These are phyloP conservation scores for Aspergillus carlsbadensis DNA, from an alignment of 495 filamentous ascomycete genomes.

Conservation along the genomic window DNA sequence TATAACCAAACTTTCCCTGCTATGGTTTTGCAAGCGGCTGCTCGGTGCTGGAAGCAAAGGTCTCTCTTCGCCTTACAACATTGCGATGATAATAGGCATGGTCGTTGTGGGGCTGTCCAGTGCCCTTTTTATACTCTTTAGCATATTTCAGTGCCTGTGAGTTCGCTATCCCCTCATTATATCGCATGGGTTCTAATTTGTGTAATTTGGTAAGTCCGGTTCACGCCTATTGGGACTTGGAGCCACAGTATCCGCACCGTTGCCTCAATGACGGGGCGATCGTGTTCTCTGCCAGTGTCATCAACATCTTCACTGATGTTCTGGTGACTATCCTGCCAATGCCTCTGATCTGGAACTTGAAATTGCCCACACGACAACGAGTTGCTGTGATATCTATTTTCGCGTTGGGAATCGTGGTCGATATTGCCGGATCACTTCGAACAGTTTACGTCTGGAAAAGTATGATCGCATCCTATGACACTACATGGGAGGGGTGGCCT, in stretches of 20 bases:
- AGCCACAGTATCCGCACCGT: constrained; percentile 31
- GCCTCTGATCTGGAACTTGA: constrained; percentile 54
- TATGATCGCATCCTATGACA: constrained; percentile 49
- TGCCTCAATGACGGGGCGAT: constrained; percentile 52
- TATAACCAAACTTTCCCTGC: constrained; percentile 56
- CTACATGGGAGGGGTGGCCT: constrained; percentile 54
- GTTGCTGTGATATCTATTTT: constrained; percentile 59
- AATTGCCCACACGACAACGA: constrained; percentile 54
- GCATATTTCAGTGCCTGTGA: constrained; percentile 58
- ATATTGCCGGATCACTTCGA: constrained; percentile 54
- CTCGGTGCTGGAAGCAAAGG: constrained; percentile 40
- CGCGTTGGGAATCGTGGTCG: constrained; percentile 55
- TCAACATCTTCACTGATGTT: constrained; percentile 62
- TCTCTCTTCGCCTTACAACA: constrained; percentile 35
- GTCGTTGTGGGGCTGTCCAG: constrained; percentile 43
- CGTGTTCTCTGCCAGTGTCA: constrained; percentile 53
- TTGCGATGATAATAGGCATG: constrained; percentile 43
- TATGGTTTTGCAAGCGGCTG: constrained; percentile 57
- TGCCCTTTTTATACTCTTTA: constrained; percentile 48
- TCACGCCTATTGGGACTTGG: constrained; percentile 51
- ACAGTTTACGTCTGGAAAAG: constrained; percentile 53
- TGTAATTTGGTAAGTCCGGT: constrained; percentile 42
- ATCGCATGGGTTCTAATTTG: neutral
- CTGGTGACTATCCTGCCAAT: constrained; percentile 58
- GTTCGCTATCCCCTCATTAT: constrained; percentile 16